Percentiles rank a stretch among this genome's conserved stretches.
Conservation (phyloP, 2,329 filamentous ascomycete genomes). For the Microdochium nivale region DNA sequence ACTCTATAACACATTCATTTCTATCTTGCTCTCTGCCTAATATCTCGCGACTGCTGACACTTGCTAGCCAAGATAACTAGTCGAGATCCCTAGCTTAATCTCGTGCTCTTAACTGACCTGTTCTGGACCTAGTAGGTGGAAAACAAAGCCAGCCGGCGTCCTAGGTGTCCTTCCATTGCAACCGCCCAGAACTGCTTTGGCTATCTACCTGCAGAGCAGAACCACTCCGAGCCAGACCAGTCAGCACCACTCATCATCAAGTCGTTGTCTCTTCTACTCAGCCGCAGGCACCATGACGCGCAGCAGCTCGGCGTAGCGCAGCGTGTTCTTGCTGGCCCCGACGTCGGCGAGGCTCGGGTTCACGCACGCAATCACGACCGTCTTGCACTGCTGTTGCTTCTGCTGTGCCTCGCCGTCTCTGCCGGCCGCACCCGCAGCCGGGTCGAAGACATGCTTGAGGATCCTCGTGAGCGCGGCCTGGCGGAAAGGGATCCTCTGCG, state of each 20-base stretch:
- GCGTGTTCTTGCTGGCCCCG: slow-evolving; percentile 35
- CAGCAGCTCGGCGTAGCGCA: slow-evolving; percentile 39
- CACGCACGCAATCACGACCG: slow-evolving; percentile 36
- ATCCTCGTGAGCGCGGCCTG: slow-evolving; percentile 37
- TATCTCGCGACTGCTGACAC: no score
- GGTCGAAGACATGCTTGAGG: slow-evolving; percentile 41
- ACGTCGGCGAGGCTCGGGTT: slow-evolving; percentile 36
- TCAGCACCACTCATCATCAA: background rate
- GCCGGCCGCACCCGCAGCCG: slow-evolving; percentile 15
- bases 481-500: slow-evolving; percentile 28
- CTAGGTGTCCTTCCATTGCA: no score
- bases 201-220: no score
- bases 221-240: background rate
- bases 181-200: no score
- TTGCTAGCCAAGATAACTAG: no score
- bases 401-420: slow-evolving; percentile 6
- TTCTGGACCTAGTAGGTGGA: no score
- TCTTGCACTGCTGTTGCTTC: slow-evolving; percentile 25
- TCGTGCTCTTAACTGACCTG: no score
- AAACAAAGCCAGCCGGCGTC: no score
- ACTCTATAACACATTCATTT: no score
- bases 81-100: no score
- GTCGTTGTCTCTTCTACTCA: slow-evolving; percentile 2
- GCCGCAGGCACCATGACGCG: slow-evolving; percentile 25
- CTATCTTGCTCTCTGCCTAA: no score